Percentiles rank a stretch among this genome's conserved stretches.
These are phyloP conservation scores for Cyathus striatus DNA, from an alignment of 768 basidiomycete genomes.

Conservation along the genomic window DNA sequence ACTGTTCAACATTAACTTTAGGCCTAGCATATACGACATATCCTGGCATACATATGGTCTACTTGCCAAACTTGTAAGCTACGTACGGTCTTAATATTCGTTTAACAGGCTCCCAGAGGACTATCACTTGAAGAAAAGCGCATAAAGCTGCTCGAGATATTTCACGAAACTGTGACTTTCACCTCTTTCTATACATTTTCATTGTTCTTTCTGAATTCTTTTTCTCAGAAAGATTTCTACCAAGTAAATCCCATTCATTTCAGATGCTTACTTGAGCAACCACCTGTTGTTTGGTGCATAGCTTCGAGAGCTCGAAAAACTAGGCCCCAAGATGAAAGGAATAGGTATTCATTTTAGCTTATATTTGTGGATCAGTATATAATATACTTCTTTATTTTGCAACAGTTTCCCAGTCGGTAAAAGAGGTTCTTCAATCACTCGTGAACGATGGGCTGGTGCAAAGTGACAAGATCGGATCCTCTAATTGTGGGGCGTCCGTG, in stretches of 20 bases:
- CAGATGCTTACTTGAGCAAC: no score
- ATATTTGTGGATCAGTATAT: background rate
- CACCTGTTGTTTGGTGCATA: slow-evolving; percentile 26
- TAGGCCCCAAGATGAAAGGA: slow-evolving; percentile 84
- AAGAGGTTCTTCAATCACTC: slow-evolving; percentile 85
- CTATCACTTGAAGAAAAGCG: slow-evolving; percentile 90
- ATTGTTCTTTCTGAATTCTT: background rate
- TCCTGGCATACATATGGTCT: no score
- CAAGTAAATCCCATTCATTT: no score
- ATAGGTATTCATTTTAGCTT: slow-evolving; percentile 70
- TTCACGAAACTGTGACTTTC: slow-evolving; percentile 75
- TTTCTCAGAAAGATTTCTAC: slow-evolving; percentile 73
- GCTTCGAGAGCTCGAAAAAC: slow-evolving; percentile 91
- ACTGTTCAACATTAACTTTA: no score
- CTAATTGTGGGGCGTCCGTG: slow-evolving; percentile 65
- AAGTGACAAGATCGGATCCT: slow-evolving; percentile 89
- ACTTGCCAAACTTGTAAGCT: background rate
- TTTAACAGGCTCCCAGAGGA: slow-evolving; percentile 66
- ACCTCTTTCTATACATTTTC: slow-evolving; percentile 1
- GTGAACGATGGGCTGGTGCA: slow-evolving; percentile 85
- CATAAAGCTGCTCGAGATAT: slow-evolving; percentile 83
- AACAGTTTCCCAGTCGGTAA: slow-evolving; percentile 83
- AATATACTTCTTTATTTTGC: background rate
- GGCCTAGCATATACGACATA: no score
- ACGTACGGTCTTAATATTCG: background rate